Evolutionary conservation across 2,329 filamentous ascomycete genomes (phyloP).

Genomic region (Arachnopeziza araneosa): DNA sequence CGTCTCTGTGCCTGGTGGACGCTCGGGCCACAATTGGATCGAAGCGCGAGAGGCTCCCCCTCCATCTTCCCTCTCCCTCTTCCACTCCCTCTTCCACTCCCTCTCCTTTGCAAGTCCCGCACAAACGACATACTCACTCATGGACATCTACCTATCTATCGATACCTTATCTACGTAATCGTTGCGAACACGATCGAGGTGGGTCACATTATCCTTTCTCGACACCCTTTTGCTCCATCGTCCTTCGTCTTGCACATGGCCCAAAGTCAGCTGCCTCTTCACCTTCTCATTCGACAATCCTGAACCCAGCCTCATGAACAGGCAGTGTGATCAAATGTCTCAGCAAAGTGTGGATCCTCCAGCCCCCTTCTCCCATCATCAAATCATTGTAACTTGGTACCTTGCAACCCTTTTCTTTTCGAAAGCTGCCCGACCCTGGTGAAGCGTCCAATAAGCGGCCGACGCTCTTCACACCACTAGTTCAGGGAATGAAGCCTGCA

Average conservation of each 20-base stretch:
- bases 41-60: no score
- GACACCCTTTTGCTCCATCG: neutral
- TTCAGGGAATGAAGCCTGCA: neutral
- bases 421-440: neutral
- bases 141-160: no score
- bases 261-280: neutral
- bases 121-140: no score
- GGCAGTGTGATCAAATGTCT: conserved; percentile 2
- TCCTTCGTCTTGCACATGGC: neutral
- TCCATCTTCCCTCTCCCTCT: no score
- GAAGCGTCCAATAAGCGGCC: neutral
- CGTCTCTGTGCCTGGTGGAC: no score
- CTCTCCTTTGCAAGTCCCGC: no score
- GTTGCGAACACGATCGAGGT: neutral
- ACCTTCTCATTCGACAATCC: neutral
- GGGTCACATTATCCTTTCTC: neutral
- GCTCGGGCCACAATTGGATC: no score
- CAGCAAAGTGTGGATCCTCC: conserved; percentile 2
- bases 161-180: no score
- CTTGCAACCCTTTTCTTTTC: conserved; percentile 6
- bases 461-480: neutral
- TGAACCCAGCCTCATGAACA: neutral
- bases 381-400: conserved; percentile 15
- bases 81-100: no score
- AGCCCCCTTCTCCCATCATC: conserved; percentile 10